A percentile compares a stretch with the other conserved stretches of the same genome.
Conservation (phyloP, 108 stramenopile species). For the Poteriospumella lacustris region DNA sequence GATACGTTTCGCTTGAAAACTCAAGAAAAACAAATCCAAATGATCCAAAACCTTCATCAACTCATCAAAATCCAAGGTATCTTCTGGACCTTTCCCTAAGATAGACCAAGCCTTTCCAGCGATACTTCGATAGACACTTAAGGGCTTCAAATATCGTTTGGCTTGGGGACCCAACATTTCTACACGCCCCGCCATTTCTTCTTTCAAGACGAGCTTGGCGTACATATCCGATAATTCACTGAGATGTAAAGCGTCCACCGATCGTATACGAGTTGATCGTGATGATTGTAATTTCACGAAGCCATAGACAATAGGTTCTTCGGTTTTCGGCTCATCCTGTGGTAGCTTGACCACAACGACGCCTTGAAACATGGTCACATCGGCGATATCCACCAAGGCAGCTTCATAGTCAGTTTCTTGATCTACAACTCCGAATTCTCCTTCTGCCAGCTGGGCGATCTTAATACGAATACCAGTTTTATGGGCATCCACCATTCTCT, state of each 20-base stretch:
- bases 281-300: constrained; percentile 34
- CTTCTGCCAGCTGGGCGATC: constrained; percentile 29
- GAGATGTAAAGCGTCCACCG: neutral
- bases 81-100: neutral
- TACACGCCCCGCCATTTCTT: neutral
- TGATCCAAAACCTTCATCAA: constrained; percentile 37
- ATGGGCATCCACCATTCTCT: constrained; percentile 53
- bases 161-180: neutral
- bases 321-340: constrained; percentile 39
- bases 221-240: neutral
- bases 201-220: neutral
- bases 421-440: constrained; percentile 29
- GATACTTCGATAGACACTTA: neutral
- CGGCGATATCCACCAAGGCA: constrained; percentile 36
- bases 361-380: constrained; percentile 34
- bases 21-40: constrained; percentile 40
- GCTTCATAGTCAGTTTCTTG: constrained; percentile 38
- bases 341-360: constrained; percentile 42
- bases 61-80: neutral
- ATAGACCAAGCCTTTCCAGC: neutral
- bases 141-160: neutral
- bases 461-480: constrained; percentile 41
- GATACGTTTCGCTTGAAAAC: constrained; percentile 35
- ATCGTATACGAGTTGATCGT: neutral
- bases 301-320: constrained; percentile 48